A percentile compares a stretch with the other conserved stretches of the same genome.
These are phyloP conservation scores for Fusarium proliferatum DNA, from an alignment of 2,329 filamentous ascomycete genomes.

Conservation along the genomic window DNA sequence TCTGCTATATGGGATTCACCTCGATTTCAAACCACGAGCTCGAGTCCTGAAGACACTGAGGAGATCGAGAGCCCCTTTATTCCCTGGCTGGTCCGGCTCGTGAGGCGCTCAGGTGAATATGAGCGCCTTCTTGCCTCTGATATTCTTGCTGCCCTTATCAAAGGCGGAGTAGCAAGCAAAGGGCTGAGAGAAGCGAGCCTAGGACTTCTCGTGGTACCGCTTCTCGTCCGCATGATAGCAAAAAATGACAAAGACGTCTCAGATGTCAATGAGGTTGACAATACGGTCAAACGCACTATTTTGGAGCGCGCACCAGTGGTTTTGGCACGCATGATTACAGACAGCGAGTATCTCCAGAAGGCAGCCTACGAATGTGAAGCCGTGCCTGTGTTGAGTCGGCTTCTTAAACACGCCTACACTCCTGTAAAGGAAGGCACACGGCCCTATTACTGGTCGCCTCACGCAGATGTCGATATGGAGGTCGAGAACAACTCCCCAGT, in stretches of 20 bases:
- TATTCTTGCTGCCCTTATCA: slow-evolving; percentile 76
- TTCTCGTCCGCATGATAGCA: slow-evolving; percentile 72
- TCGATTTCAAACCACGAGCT: slow-evolving; percentile 43
- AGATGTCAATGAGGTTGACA: slow-evolving; percentile 52
- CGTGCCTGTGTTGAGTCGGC: slow-evolving; percentile 58
- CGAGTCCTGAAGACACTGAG: slow-evolving; percentile 56
- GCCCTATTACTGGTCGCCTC: slow-evolving; percentile 54
- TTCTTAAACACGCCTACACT: slow-evolving; percentile 64
- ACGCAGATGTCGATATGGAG: slow-evolving; percentile 50
- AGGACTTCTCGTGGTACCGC: slow-evolving; percentile 74
- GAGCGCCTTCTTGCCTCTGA: slow-evolving; percentile 76
- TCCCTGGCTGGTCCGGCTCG: slow-evolving; percentile 76
- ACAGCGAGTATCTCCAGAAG: slow-evolving; percentile 82
- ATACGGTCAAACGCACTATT: slow-evolving; percentile 54
- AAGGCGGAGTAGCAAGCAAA: slow-evolving; percentile 73
- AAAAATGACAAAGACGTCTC: slow-evolving; percentile 59
- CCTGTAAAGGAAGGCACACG: slow-evolving; percentile 51
- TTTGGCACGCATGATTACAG: slow-evolving; percentile 80
- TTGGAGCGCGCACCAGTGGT: slow-evolving; percentile 79
- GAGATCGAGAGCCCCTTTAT: slow-evolving; percentile 77
- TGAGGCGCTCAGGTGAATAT: slow-evolving; percentile 66
- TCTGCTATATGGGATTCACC: slow-evolving; percentile 49
- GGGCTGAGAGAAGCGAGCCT: slow-evolving; percentile 70
- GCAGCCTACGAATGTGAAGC: slow-evolving; percentile 77
- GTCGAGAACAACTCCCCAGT: slow-evolving; percentile 49